Evolutionary conservation across 768 basidiomycete species (phyloP), one percentile per base, ranked within the genome.

Genomic region (Porphyrellus cyaneotinctus): DNA sequence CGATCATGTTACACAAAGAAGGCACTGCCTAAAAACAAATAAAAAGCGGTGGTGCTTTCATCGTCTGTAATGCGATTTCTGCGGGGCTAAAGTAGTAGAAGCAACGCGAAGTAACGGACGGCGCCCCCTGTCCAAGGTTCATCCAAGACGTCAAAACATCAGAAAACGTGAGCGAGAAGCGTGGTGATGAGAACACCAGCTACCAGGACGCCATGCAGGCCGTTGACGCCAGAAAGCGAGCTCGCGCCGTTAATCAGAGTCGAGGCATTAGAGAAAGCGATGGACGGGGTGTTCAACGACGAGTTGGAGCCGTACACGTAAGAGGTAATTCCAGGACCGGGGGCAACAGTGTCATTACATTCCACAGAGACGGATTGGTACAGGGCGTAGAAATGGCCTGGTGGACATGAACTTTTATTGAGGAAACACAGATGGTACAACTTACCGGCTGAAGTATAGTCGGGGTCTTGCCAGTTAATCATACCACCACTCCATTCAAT

Each of bases 391-490:
- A 88, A 91, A 65, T 90, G 84, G 41, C 88, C 83, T 79, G 51
- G 36, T 1, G 2, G 26, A 15, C 13, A 22, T 61, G 10, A 58
- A 45, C 20, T 15, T 26, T 22, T 6, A 11, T 24, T 32, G 11
- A 32, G 28, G n/a, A 11, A 31, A 37, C 1, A 15, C 2, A 18
- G 6, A 23, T 0, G 4, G 52, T 31, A 6, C 4, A 13, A 64
- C 70, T 47, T 67, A 74, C 82, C 86, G 18, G 87, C 83, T 14
- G 85, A 65, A 46, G 70, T 52, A 68, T 91, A 93, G 68, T 93
- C 91, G 30, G 87, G 81, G 65, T 92, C 82, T 18, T 74, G 61
- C 85, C 87, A 94, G 73, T 91, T 73, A 70, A 91, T 89, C 81
- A 88, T 77, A 70, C 83, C 91, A 56, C 88, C 88, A 15, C 83